Conservation (phyloP, 1,139 yeast species). For the Debaryomyces psychrophilus region DNA sequence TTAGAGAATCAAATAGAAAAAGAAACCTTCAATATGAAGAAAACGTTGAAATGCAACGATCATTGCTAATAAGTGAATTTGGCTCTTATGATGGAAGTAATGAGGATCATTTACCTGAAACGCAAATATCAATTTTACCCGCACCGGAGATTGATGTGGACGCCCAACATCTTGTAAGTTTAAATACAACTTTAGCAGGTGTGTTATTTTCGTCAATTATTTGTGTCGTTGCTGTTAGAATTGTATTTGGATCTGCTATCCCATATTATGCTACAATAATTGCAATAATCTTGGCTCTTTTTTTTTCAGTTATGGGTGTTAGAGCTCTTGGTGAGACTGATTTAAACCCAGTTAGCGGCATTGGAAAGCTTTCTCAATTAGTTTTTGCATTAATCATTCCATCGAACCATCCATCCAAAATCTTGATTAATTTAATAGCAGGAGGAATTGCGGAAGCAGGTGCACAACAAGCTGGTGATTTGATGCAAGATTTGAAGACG, state of each 20-base stretch:
- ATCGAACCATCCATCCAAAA: conserved; percentile 72
- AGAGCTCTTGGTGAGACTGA: conserved; percentile 97
- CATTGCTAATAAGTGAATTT: conserved; percentile 9
- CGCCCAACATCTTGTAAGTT: conserved; percentile 52
- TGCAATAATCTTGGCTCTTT: conserved; percentile 74
- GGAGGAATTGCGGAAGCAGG: conserved; percentile 99
- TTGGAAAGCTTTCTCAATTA: conserved; percentile 90
- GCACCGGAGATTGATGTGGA: conserved; percentile 19
- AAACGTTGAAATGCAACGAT: conserved; percentile 15
- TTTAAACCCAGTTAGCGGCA: conserved; percentile 94
- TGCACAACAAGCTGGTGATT: conserved; percentile 97
- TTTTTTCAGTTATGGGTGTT: conserved; percentile 83
- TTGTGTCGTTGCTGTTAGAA: conserved; percentile 64
- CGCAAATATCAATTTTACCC: neutral
- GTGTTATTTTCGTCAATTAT: conserved; percentile 63
- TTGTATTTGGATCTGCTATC: conserved; percentile 69
- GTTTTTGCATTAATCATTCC: conserved; percentile 86
- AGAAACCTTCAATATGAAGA: conserved; percentile 8
- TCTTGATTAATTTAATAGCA: conserved; percentile 83
- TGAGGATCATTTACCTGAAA: neutral
- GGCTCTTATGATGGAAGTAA: neutral
- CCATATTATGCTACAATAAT: conserved; percentile 71
- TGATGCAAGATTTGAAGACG: conserved; percentile 95
- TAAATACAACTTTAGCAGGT: conserved; percentile 58
- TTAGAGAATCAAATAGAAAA: conserved; percentile 8